Percentiles rank a stretch among this genome's conserved stretches.
These are phyloP conservation scores for Knufia fluminis DNA, from an alignment of 2,329 filamentous ascomycete genomes.

Conservation along the genomic window DNA sequence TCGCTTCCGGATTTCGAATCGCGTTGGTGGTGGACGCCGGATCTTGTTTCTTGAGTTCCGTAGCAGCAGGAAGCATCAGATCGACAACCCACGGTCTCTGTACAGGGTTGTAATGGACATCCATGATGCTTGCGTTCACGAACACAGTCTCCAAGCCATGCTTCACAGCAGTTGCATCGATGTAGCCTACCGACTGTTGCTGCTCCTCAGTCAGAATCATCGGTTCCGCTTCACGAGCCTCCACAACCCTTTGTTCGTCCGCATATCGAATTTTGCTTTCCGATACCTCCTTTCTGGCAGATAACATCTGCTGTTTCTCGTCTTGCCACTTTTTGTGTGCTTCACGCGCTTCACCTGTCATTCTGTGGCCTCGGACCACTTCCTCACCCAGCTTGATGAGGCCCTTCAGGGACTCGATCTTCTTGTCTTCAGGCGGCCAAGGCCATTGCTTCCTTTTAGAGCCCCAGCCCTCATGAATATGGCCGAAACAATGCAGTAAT, in stretches of 20 bases:
- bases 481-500: constrained; percentile 46
- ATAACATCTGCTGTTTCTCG: not conserved
- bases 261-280: not conserved
- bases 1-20: not conserved
- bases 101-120: constrained; percentile 37
- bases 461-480: constrained; percentile 24
- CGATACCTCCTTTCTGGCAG: not conserved
- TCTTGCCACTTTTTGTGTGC: not conserved
- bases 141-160: constrained; percentile 46
- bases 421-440: not conserved
- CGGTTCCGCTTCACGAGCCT: not conserved
- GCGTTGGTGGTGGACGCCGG: not conserved
- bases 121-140: constrained; percentile 51
- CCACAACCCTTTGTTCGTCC: not conserved
- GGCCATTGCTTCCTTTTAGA: constrained; percentile 18
- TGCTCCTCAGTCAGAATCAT: not conserved
- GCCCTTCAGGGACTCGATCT: not conserved
- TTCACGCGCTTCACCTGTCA: not conserved
- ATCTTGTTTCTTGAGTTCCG: not conserved
- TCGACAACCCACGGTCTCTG: constrained; percentile 51
- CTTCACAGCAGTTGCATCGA: constrained; percentile 31
- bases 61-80: constrained; percentile 35
- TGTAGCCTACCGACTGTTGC: constrained; percentile 13
- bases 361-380: not conserved
- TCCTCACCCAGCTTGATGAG: not conserved